phyloP scores from a whole-genome alignment of 1,139 yeast species.

The Hyphopichia burtonii region DNA sequence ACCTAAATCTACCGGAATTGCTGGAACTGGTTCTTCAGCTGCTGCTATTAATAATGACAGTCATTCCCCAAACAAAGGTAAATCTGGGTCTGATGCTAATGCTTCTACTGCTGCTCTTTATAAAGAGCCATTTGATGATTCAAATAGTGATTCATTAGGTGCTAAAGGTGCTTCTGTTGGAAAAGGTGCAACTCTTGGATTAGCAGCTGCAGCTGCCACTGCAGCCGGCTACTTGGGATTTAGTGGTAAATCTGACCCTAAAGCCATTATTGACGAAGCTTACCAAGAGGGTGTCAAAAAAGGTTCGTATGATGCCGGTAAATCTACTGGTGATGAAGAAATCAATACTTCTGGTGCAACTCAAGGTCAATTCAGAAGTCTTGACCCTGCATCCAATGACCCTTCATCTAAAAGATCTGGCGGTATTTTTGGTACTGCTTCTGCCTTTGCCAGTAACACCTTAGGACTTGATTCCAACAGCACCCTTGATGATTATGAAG shows the following conservation, averaged over 20 bases:
- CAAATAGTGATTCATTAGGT: constrained; percentile 5
- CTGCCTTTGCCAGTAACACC: constrained; percentile 11
- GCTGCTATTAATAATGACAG: constrained; percentile 3
- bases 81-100: constrained; percentile 5
- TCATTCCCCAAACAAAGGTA: too few relatives aligned
- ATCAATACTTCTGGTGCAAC: constrained; percentile 4
- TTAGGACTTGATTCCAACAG: constrained; percentile 11
- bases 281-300: constrained; percentile 9
- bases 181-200: constrained; percentile 9
- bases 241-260: background rate
- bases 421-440: constrained; percentile 10
- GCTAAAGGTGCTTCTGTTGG: constrained; percentile 7
- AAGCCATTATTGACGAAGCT: constrained; percentile 13
- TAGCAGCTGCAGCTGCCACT: constrained; percentile 10
- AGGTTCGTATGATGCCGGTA: constrained; percentile 19
- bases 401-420: constrained; percentile 3
- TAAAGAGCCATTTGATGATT: constrained; percentile 13
- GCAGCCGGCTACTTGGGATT: constrained; percentile 5
- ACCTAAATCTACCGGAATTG: background rate
- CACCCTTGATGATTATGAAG: constrained; percentile 4
- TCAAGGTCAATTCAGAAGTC: background rate
- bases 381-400: background rate
- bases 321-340: constrained; percentile 5
- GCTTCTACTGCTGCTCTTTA: constrained; percentile 17
- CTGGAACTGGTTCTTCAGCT: constrained; percentile 2